A percentile compares a stretch with the other conserved stretches of the same genome.
Conservation (phyloP, 805 yeast species). For the Torulaspora maleeae region DNA sequence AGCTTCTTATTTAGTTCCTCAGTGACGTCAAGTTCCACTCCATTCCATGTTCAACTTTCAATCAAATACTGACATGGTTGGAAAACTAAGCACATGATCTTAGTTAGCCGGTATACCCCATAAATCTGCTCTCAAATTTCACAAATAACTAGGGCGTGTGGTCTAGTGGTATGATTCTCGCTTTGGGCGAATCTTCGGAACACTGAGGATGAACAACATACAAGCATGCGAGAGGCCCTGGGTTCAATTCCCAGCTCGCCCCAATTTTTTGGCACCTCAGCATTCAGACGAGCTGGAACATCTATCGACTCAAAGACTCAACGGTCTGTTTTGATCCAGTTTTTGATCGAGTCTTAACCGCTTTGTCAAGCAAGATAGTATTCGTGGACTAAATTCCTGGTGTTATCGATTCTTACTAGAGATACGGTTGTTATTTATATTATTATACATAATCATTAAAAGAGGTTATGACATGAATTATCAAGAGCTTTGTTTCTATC, state of each 20-base stretch:
- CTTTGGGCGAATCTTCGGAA: slow-evolving; percentile 24
- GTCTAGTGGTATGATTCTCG: slow-evolving; percentile 35
- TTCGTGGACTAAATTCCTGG: background rate
- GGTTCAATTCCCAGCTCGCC: slow-evolving; percentile 55
- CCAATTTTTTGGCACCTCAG: slow-evolving; percentile 19
- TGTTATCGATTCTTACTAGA: background rate
- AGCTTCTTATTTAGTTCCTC: too few relatives aligned
- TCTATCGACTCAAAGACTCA: too few relatives aligned
- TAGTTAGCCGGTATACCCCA: too few relatives aligned
- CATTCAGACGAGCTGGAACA: too few relatives aligned
- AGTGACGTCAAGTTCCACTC: too few relatives aligned
- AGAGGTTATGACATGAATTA: slow-evolving; percentile 4
- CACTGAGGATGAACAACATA: slow-evolving; percentile 10
- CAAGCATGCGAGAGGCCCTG: slow-evolving; percentile 54
- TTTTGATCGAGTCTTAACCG: too few relatives aligned
- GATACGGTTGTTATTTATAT: background rate
- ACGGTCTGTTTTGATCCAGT: too few relatives aligned
- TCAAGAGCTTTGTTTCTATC: slow-evolving; percentile 10
- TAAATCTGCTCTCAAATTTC: too few relatives aligned
- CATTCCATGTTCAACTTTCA: too few relatives aligned
- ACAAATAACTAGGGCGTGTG: slow-evolving; percentile 26
- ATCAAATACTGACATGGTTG: too few relatives aligned
- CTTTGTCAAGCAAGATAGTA: too few relatives aligned
- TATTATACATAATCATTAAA: slow-evolving; percentile 11
- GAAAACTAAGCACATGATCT: too few relatives aligned